Base-by-base conservation (phyloP, 176 grass and related monocot species). In the Aegilops bicornis region DNA sequence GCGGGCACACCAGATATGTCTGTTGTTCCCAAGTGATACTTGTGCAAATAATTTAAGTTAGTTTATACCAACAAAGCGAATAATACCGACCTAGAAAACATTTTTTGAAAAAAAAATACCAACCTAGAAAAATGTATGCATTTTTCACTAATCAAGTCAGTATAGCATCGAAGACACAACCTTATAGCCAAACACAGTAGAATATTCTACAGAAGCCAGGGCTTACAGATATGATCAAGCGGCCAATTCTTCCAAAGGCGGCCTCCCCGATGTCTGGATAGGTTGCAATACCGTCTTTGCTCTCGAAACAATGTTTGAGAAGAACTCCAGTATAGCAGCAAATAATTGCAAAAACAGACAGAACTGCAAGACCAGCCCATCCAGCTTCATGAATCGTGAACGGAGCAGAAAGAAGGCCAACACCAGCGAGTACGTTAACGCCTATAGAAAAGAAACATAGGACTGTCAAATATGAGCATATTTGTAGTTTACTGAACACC, bases 181-280 rank as follows among this genome's bases (percentile, higher is more conserved):
- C 7, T 79, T 83, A 37, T 14, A 59, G 35, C 11, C 66, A 60
- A 40, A 12, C 67, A 75, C 43, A 45, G 64, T 17, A 60, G 25
- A 56, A 56, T 42, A 84, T 30, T 32, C 10, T 83, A 84, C 65
- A 90, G 33, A 52, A 71, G 20, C 50, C 6, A 70, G 37, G 23
- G 92, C 90, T 92, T 88, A 96, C 96, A 63, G 91, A 95, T 75
- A 98, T 87, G 52, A 98, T 60, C 60, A 98, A 63, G 16, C 93
- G 93, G 4, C 96, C 96, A 68, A 94, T 86, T 92, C 80, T 90
- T 64, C 93, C 96, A 82, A 98, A 98, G 36, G 93, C 96, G 88
- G 93, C 93, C 89, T 98, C 93, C 13, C 93, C 96, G 48, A 98
- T 98, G 88, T 98, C 93, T 86, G 96, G 96, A 79, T 98, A 98